These are phyloP conservation scores for Nannochloropsis gaditana DNA, from an alignment of 108 stramenopile genomes.

Conservation along the genomic window DNA sequence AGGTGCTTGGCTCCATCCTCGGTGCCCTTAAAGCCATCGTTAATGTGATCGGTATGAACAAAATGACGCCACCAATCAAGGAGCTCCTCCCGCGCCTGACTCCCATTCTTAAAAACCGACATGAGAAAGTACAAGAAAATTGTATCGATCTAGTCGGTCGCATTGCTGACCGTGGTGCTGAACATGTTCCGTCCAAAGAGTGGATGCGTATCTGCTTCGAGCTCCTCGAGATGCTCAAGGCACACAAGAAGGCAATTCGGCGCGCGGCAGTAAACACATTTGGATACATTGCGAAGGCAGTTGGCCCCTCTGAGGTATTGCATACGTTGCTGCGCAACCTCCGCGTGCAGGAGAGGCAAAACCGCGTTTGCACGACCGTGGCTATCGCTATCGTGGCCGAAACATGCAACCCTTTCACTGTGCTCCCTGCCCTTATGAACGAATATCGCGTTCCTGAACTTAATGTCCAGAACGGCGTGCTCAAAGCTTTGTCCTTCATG, in stretches of 20 bases:
- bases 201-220: conserved; percentile 99
- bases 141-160: conserved; percentile 89
- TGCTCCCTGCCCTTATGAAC: conserved; percentile 97
- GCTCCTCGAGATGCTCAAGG: conserved; percentile 94
- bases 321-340: conserved; percentile 96
- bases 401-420: conserved; percentile 97
- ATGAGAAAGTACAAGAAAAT: conserved; percentile 98
- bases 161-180: conserved; percentile 93
- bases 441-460: conserved; percentile 97
- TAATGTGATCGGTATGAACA: conserved; percentile 96
- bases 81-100: conserved; percentile 94
- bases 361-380: conserved; percentile 98
- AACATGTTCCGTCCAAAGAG: conserved; percentile 91
- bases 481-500: conserved; percentile 98
- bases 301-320: conserved; percentile 96
- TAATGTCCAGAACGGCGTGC: conserved; percentile 98
- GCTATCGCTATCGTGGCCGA: conserved; percentile 99
- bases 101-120: conserved; percentile 94
- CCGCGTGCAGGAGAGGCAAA: conserved; percentile 95
- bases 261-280: conserved; percentile 97
- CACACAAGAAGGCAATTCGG: conserved; percentile 93
- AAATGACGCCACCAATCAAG: conserved; percentile 93
- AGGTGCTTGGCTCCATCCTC: conserved; percentile 91
- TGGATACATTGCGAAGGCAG: conserved; percentile 96
- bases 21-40: conserved; percentile 89